Percentiles rank a stretch among this genome's conserved stretches.
Conservation (phyloP, 129 eudicot species). For the Flaveria sonorensis region DNA sequence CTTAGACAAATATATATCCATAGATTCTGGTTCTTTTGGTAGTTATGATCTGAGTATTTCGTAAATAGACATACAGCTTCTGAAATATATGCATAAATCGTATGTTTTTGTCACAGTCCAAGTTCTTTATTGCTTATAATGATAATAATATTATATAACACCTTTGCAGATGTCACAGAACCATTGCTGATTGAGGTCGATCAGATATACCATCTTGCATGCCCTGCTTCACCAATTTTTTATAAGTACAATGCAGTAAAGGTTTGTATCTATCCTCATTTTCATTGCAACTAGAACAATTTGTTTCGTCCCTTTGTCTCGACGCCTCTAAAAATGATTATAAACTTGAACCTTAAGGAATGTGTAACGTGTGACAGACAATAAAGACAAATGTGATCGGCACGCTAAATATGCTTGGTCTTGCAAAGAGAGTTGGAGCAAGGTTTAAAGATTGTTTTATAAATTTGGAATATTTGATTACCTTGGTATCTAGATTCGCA, state of each 20-base stretch:
- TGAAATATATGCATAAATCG: neutral
- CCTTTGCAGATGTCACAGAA: conserved; percentile 77
- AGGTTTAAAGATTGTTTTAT: conserved; percentile 44
- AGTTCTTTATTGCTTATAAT: neutral
- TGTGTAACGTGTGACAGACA: conserved; percentile 51
- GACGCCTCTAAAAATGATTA: neutral
- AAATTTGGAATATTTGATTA: neutral
- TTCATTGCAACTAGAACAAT: neutral
- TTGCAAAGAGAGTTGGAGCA: conserved; percentile 95
- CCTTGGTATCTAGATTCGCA: neutral
- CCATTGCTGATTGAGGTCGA: conserved; percentile 83
- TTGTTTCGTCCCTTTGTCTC: neutral
- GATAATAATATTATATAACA: neutral
- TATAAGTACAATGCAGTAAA: conserved; percentile 93
- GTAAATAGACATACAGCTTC: neutral
- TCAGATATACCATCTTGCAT: conserved; percentile 87
- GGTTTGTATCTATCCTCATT: conserved; percentile 37
- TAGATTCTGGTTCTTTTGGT: neutral
- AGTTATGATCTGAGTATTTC: neutral
- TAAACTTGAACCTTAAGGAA: neutral
- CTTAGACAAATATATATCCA: neutral
- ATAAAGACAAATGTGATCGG: conserved; percentile 96
- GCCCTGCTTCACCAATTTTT: conserved; percentile 95
- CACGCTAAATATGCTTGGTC: conserved; percentile 88
- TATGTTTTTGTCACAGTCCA: neutral